Base-by-base conservation (phyloP, 164 flowering plant species). In the Liquidambar formosana region DNA sequence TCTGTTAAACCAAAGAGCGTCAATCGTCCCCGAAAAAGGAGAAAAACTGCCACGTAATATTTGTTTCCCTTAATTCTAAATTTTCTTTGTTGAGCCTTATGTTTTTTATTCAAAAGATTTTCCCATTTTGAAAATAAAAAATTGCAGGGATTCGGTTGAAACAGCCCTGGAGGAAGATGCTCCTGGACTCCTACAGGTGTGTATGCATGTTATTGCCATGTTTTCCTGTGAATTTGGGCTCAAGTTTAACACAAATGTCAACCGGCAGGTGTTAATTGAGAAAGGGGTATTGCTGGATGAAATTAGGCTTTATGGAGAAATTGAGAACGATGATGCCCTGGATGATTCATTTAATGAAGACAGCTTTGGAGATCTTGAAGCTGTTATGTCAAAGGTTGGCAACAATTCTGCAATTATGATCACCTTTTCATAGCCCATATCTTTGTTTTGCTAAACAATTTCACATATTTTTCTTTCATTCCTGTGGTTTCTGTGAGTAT, bases 111-210 rank as follows among this genome's bases (percentile, higher is more conserved):
- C 51, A 25, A 10, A 44, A 5, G 57, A 18, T 53, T 23, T 1
- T 23, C 53, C 23, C 28, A 43, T 69, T 15, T 14, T 10, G 33
- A 64, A 70, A 64, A 33, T 6, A 33, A 33, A 59, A 21, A 63
- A 66, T 56, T 84, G 71, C 88, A 95, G 99, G 75, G 82, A 85
- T 73, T 93, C 90, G 1, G 80, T 86, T 71, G 89, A 83, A 79
- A 86, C 85, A 33, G 97, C 99, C 10, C 67, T 95, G 60, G 92
- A 91, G 78, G 99, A 95, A 78, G 99, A 95, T 91, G 97, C 91
- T 71, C 97, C 99, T 63, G 99, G 91, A 61, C 94, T 95, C 61
- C 83, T 95, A 62, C 79, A 83, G 97, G 99, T 91, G 82, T 57
- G 53, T 1, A n/a, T 70, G 48, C 49, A 47, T 59, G 22, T 64